Evolutionary conservation across 1,139 yeast species (phyloP).

Genomic region (Geotrichum europaeum): DNA sequence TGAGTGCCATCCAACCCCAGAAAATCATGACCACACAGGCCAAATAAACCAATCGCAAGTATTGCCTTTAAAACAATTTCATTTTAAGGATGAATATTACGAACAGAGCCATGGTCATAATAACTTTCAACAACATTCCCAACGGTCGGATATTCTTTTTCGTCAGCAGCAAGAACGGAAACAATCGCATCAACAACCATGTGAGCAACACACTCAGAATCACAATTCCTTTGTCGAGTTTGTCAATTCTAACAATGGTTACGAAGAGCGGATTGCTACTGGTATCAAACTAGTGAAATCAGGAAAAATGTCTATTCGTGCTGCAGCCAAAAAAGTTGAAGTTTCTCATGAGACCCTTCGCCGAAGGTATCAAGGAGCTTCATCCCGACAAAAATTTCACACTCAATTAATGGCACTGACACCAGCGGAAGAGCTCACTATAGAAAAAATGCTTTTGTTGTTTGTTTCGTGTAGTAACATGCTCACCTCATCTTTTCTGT

Average conservation of each 20-base stretch:
- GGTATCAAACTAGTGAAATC: constrained; percentile 8
- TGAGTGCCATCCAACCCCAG: too few relatives aligned
- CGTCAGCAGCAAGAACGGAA: too few relatives aligned
- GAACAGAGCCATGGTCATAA: too few relatives aligned
- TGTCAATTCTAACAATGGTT: not conserved
- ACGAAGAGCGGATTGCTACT: constrained; percentile 6
- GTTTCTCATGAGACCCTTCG: constrained; percentile 16
- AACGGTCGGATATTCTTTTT: too few relatives aligned
- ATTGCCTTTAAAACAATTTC: too few relatives aligned
- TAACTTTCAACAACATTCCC: too few relatives aligned
- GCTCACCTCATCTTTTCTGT: constrained; percentile 14
- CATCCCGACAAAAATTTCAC: constrained; percentile 15
- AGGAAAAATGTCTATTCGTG: constrained; percentile 10
- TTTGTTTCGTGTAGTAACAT: constrained; percentile 7
- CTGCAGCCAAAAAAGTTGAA: constrained; percentile 12
- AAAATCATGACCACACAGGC: too few relatives aligned
- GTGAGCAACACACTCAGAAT: not conserved
- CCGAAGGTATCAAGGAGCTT: constrained; percentile 12
- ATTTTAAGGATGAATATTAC: too few relatives aligned
- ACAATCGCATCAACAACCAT: too few relatives aligned
- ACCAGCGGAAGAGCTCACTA: constrained; percentile 6
- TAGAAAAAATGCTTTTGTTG: constrained; percentile 11
- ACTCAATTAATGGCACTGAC: constrained; percentile 15
- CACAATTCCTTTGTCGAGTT: not conserved
- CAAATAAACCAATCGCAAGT: too few relatives aligned